Evolutionary conservation across 2,329 filamentous ascomycete species (phyloP).

Genomic region (Arthrobotrys iridis): DNA sequence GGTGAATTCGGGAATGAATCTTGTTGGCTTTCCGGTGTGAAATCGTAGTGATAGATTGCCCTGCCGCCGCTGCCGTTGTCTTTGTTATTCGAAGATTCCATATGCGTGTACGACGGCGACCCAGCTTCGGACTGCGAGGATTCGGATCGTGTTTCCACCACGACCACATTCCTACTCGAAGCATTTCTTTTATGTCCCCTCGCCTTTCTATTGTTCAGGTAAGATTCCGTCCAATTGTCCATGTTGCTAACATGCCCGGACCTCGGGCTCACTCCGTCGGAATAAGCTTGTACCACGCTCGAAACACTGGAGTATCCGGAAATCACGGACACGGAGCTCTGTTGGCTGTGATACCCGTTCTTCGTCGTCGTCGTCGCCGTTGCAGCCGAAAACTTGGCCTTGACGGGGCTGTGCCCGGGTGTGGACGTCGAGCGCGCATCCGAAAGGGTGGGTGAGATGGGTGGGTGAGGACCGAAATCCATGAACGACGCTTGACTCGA

Average conservation of each 20-base stretch:
- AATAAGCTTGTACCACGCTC: conserved; percentile 25
- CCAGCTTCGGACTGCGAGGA: conserved; percentile 47
- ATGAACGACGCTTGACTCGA: conserved; percentile 31
- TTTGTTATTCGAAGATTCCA: conserved; percentile 26
- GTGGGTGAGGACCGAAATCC: conserved; percentile 42
- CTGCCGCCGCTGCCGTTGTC: conserved; percentile 38
- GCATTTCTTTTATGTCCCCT: conserved; percentile 30
- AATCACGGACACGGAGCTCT: conserved; percentile 25
- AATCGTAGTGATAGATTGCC: conserved; percentile 44
- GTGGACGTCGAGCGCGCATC: conserved; percentile 31
- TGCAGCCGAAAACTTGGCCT: conserved; percentile 9
- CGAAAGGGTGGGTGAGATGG: conserved; percentile 42
- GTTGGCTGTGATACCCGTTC: conserved; percentile 29
- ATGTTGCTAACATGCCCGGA: conserved; percentile 35
- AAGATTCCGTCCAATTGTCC: conserved; percentile 50
- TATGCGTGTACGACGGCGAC: conserved; percentile 49
- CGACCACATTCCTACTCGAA: conserved; percentile 24
- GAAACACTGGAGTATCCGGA: conserved; percentile 16
- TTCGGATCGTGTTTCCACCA: conserved; percentile 26
- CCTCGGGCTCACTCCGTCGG: conserved; percentile 29
- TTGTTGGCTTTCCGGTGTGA: conserved; percentile 51
- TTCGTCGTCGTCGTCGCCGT: too few relatives aligned
- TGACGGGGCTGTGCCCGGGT: conserved; percentile 33
- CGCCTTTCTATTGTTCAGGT: conserved; percentile 43
- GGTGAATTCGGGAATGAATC: conserved; percentile 47